Evolutionary conservation across 352 stramenopile species (phyloP), one percentile per base, ranked within the genome.

Genomic region (Phytophthora foliorum): DNA sequence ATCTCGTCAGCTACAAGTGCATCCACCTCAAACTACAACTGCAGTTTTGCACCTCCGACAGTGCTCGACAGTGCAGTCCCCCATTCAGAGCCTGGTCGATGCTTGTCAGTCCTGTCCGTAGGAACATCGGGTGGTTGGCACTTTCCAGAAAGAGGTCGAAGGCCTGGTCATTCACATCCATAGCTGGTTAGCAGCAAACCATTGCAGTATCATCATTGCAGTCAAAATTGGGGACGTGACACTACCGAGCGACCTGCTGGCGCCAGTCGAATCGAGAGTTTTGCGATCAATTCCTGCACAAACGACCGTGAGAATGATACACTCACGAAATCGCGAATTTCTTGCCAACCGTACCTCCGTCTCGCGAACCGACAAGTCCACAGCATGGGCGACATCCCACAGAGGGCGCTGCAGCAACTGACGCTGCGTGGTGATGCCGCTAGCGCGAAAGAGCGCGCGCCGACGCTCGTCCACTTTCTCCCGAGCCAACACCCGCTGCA

Each of bases 131-230:
- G 16, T 85, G 76, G 53, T 93, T 94, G 34, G 69, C 77, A 34
- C 79, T 89, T 61, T 90, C 74, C 38, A 95, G 57, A 57, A 94
- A 95, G 75, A 95, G 74, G 17, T 91, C 86, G 49, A 95, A 89
- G 1, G 81, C 88, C 88, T 95, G 32, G 29, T 31, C 7, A 57
- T 17, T 38, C 44, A 48, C 38, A 74, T 19, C 31, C n/a, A 53
- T 11, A 78, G 10, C 17, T 21, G 32, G 13, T 53, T 32, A 72
- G 16, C 46, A 51, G 39, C 11, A 57, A 44, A 17, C 17, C 21
- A 25, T 56, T 27, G 46, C 32, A 61, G 5, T 27, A 11, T 16
- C 24, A 19, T 17, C 21, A 50, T 57, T 38, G 6, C 4, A 25
- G 17, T 39, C 50, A 11, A 54, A 50, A 48, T 45, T 17, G 0